Base-by-base conservation (phyloP, 1,139 yeast species). In the Diutina ranongensis region DNA sequence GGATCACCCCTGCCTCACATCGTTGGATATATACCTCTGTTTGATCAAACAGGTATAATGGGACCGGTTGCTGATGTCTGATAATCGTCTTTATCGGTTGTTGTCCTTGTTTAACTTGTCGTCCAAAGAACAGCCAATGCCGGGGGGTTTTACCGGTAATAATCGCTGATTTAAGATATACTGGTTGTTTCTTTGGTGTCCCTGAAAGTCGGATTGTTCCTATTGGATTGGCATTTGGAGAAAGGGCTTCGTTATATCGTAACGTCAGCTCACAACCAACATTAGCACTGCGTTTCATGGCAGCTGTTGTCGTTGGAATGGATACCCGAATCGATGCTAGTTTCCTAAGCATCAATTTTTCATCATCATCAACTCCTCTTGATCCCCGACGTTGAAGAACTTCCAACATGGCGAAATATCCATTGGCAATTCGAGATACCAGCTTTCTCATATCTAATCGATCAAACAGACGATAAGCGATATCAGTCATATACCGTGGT, bases 121-220 rank as follows among this genome's bases (percentile, higher is more conserved):
- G 51, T 1, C 71, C 72, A 20, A 64, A 49, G 46, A 65, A 59
- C 48, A 64, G 66, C 72, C 72, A 67, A 46, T 65, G 71, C 20
- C 59, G 61, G 45, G 58, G 63, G 0, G 72, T 65, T 50, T 63
- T 67, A 2, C 70, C 71, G 2, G 59, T 59, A 8, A 58, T 41
- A 1, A 66, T 49, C 9, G 55, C 46, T 40, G 57, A 55, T 45
- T 60, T 58, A 45, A 60, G 61, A 49, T 52, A 67, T 0, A 67
- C 57, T 1, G 55, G 51, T 12, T 53, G 54, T 27, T 46, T 52
- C 31, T 47, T 50, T 0, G 51, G 50, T 21, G 54, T 55, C 0
- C 61, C 47, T 7, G 44, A 48, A 0, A 63, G 48, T 12, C 25
- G 42, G 7, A 49, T 45, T 9, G 41, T 46, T 19, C 56, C 52